phyloP scores from a whole-genome alignment of 768 basidiomycete genomes.

The Panellus pusillus region DNA sequence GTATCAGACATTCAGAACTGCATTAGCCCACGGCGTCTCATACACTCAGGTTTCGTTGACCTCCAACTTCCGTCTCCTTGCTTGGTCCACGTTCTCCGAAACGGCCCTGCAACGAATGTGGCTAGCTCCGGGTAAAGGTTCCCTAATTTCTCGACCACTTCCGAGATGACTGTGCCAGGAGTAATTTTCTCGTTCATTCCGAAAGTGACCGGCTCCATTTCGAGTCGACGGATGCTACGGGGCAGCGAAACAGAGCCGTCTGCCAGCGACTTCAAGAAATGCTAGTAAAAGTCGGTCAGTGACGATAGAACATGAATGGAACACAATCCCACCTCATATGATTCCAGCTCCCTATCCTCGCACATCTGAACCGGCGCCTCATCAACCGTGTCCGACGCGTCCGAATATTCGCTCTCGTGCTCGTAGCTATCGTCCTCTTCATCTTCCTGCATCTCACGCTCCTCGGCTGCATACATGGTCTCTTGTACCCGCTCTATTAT shows the following conservation, averaged over 20 bases:
- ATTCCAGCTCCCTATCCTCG: slow-evolving; percentile 1
- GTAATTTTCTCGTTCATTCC: neutral
- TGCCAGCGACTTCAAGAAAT: slow-evolving; percentile 5
- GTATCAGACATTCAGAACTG: no score
- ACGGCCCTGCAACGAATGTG: neutral
- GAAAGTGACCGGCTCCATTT: neutral
- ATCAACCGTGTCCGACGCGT: neutral
- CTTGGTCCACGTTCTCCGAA: neutral
- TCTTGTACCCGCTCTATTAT: no score
- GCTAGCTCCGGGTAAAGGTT: slow-evolving; percentile 1
- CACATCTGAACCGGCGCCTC: neutral
- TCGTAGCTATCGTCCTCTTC: neutral
- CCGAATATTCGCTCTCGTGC: neutral
- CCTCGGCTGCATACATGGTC: neutral
- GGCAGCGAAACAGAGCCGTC: slow-evolving; percentile 6
- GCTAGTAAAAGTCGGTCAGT: neutral
- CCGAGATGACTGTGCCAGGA: neutral
- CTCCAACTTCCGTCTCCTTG: slow-evolving; percentile 2
- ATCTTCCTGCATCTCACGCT: neutral
- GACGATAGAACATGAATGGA: neutral
- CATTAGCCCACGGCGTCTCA: no score
- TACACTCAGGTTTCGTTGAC: neutral
- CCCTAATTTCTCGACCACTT: slow-evolving; percentile 6
- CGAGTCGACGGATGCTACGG: neutral
- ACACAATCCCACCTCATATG: neutral